Percentiles rank a stretch among this genome's conserved stretches.
These are phyloP conservation scores for Salvia splendens DNA, from an alignment of 257 asterid species.

Conservation along the genomic window DNA sequence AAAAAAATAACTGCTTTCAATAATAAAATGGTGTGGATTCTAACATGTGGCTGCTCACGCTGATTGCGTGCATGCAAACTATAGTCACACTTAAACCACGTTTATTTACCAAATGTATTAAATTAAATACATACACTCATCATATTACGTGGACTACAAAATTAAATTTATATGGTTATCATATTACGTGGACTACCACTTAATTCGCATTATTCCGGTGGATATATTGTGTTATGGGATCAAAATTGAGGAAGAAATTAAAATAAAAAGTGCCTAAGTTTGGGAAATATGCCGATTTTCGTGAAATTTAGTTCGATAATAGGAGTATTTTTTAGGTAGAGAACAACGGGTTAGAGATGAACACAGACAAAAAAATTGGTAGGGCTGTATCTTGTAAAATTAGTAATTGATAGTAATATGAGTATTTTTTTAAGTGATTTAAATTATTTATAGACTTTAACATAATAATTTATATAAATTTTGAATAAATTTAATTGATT, in stretches of 20 bases:
- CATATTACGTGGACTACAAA: not conserved
- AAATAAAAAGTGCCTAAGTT: not conserved
- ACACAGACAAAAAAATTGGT: too few relatives aligned
- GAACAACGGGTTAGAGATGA: too few relatives aligned
- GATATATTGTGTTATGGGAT: too few relatives aligned
- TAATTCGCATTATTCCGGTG: not conserved
- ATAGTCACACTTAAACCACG: constrained; percentile 31
- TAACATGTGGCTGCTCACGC: constrained; percentile 37
- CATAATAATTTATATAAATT: too few relatives aligned
- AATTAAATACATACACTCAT: not conserved
- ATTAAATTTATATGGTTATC: not conserved
- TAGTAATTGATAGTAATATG: too few relatives aligned
- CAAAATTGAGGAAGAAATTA: too few relatives aligned
- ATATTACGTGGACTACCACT: constrained; percentile 19
- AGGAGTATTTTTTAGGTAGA: too few relatives aligned
- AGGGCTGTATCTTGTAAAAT: too few relatives aligned
- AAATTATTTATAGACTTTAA: too few relatives aligned
- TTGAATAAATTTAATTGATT: too few relatives aligned
- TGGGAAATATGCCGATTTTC: not conserved
- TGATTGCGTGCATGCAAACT: constrained; percentile 29
- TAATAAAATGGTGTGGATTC: not conserved
- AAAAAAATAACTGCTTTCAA: not conserved
- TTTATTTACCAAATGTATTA: not conserved
- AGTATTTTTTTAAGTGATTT: too few relatives aligned
- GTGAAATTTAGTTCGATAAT: too few relatives aligned